Base-by-base conservation (phyloP, 73 alveolate species). In the Paramecium octaurelia region DNA sequence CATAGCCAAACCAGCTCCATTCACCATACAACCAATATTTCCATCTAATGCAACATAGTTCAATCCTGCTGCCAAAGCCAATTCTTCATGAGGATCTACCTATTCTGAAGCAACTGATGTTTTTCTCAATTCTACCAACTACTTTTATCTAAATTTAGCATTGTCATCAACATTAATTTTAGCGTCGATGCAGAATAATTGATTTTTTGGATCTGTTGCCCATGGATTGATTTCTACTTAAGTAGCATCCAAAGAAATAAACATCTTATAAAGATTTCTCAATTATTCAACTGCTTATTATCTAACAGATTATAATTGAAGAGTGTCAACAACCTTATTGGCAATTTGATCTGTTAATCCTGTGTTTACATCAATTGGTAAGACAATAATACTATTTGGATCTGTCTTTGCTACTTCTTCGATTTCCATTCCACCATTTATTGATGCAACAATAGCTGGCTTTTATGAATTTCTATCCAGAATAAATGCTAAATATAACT, bases 1-100 rank as follows among this genome's bases (percentile, higher is more conserved):
- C 99, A 98, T 98, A 21, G 99, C 99, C 27, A 98, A 95, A 31
- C 99, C 99, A 9, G 99, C 99, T 42, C 99, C 99, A 59, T 98
- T 98, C 76, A 98, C 99, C 95, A 98, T 86, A 95, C 99, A 98
- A 16, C 99, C 99, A 60, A 96, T 96, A 86, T 96, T 96, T 23
- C 99, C 99, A 57, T 95, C 97, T 46, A 96, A 95, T 11, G 95
- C 97, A 71, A 96, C 97, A 60, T 95, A 96, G 88, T 93, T 95
- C 68, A 96, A 92, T 24, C 97, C 98, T 14, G 94, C 94, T n/a
- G 93, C 94, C 42, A 92, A 88, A 16, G 98, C 98, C 60, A 94
- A 88, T 42, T 86, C 95, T 88, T 95, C 98, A 77, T 88, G 88
- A 18, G 95, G 92, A 60, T 93, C 96, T 12, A 71, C 93, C 42